Evolutionary conservation across 257 asterid genomes (phyloP), one percentile per base, ranked within the genome.

Genomic region (Solanum tarapatanum): DNA sequence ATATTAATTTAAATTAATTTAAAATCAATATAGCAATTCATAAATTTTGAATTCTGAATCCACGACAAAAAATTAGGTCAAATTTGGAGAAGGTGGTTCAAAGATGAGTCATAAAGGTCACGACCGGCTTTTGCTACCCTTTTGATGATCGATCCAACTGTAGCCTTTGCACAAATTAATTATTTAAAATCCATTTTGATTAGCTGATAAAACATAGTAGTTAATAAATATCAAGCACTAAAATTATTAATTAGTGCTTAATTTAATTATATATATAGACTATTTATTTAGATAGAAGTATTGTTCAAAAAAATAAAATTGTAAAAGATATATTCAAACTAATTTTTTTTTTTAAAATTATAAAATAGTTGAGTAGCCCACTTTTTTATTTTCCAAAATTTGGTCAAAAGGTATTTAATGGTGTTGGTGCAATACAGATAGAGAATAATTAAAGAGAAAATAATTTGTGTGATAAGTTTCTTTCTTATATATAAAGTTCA

Each of bases 21-120:
- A 5, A n/a, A 4, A 24, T 60, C 1, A 9, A 8, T 64, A 75
- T 36, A 36, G 0, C 0, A 11, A 21, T 74, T 62, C 1, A 23
- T 60, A 72, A 16, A 16, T 30, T 35, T 9, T 21, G 3, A 5
- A 36, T 36, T 10, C 0, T 69, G 0, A 69, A 69, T 28, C 1
- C 8, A 3, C 3, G 0, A 0, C 1, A 0, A 62, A n/a, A 64
- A 64, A 64, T 64, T 64, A 26, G 30, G 5, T 74, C 5, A 37
- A 74, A 6, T 11, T 35, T 74, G 9, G 6, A 74, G 16, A 33
- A 8, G 16, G 3, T 16, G 11, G 83, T 75, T 75, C 33, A 23
- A 35, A 32, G 43, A 8, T 17, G 55, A 23, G 32, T 23, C 55
- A n/a, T 75, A 24, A 36, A 24, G 82, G 32, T 23, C 32, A 11